Evolutionary conservation across 169 alveolate species (phyloP).

Genomic region (Eimeria acervulina): DNA sequence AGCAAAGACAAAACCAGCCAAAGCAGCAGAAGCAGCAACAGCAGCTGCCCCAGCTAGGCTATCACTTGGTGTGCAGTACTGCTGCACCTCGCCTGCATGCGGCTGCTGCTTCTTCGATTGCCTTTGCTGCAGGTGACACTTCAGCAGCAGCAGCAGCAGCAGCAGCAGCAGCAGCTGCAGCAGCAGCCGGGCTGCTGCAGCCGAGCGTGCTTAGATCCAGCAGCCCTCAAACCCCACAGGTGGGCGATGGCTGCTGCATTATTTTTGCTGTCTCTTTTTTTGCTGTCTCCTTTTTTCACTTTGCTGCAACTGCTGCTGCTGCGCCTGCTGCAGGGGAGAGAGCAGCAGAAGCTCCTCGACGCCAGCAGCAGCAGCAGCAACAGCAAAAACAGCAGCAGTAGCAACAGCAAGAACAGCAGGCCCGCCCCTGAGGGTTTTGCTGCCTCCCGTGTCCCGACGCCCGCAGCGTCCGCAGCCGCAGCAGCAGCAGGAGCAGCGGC

Average conservation of each 20-base stretch:
- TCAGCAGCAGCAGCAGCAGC: conserved; percentile 17
- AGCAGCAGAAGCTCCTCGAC: conserved; percentile 3
- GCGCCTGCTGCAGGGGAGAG: neutral
- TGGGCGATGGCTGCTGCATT: neutral
- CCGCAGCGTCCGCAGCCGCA: conserved; percentile 12
- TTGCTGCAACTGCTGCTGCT: neutral
- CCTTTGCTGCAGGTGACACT: neutral
- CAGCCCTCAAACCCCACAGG: neutral
- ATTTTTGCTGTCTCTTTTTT: neutral
- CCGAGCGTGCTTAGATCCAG: neutral
- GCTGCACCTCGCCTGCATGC: neutral
- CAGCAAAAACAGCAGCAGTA: neutral
- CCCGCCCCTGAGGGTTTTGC: neutral
- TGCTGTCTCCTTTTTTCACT: neutral
- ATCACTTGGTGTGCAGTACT: neutral
- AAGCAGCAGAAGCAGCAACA: neutral
- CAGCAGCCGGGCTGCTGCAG: conserved; percentile 7
- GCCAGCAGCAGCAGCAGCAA: neutral
- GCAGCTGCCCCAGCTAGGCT: neutral
- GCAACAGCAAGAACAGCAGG: neutral
- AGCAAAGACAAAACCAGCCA: neutral
- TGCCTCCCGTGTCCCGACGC: neutral
- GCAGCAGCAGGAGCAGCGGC: conserved; percentile 41
- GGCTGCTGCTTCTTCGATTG: neutral
- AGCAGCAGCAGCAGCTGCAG: conserved; percentile 16